Base-by-base conservation (phyloP, 805 yeast genomes). In the Yamadazyma insecticola region DNA sequence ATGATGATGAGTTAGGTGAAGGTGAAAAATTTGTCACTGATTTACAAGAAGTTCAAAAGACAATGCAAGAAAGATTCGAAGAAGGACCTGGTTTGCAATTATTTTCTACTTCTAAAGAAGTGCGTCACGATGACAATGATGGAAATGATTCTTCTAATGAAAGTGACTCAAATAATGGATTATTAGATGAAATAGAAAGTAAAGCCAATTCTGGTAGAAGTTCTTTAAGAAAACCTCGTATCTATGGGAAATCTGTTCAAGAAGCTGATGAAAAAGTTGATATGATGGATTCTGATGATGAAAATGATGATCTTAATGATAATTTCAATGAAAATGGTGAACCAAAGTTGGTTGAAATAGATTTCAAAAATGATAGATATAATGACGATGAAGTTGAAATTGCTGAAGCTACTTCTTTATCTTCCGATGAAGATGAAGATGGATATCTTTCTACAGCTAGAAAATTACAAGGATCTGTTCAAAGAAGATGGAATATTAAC, bases 21-120 rank as follows among this genome's bases (percentile, higher is more conserved):
- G 97, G 97, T 39, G 96, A 89, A 56, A 74, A 76, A 48, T 60
- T 88, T 39, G 95, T 90, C 16, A 84, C 94, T 4, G 76, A 77
- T 35, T 66, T 92, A 42, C 97, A 90, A 54, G 69, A 74, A 22
- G 86, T 80, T 4, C 69, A 75, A 22, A 72, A 72, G 28, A 63
- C 82, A 13, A 60, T 82, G 44, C 70, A 66, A 15, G 84, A 75
- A 47, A 70, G 74, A 29, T 69, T 71, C 30, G 68, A 67, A 32
- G 74, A 68, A 24, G 81, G 79, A 22, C 78, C 82, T 3, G 95
- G 90, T 14, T 63, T 85, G 36, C 81, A 80, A 48, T 62, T 90
- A 33, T 90, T 90, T 50, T 72, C 85, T 32, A 70, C 70, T 28
- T 70, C 85, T 13, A 67, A 66, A 12, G 74, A 73, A 24, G 46